phyloP scores from a whole-genome alignment of 2,329 filamentous ascomycete genomes.

The Tricladium varicosporioides region DNA sequence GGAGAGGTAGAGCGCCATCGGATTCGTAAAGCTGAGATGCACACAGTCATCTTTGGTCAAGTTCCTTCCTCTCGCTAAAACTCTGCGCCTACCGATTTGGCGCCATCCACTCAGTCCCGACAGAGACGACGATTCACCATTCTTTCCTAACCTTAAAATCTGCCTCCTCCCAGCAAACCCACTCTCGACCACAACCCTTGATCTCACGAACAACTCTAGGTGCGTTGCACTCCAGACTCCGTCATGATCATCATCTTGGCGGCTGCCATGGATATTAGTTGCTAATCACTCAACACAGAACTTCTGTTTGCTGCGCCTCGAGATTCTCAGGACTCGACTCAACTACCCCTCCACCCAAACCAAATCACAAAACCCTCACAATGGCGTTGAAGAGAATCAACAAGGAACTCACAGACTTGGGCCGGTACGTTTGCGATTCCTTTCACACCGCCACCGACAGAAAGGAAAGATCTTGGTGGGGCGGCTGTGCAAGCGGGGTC shows the following conservation, averaged over 20 bases:
- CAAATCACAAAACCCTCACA: slow-evolving; percentile 27
- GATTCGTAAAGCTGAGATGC: slow-evolving; percentile 8
- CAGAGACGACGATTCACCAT: slow-evolving; percentile 1
- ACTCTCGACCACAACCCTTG: background rate
- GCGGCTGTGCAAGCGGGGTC: slow-evolving; percentile 33
- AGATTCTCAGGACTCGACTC: slow-evolving; percentile 22
- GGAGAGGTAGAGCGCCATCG: background rate
- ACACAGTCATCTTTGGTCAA: slow-evolving; percentile 9
- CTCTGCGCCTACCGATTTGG: slow-evolving; percentile 8
- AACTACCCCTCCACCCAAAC: slow-evolving; percentile 19
- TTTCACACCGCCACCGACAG: slow-evolving; percentile 21
- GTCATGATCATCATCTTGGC: slow-evolving; percentile 18
- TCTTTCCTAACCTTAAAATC: slow-evolving; percentile 2
- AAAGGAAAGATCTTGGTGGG: slow-evolving; percentile 24
- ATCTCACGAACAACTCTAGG: slow-evolving; percentile 3
- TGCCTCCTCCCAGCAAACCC: background rate
- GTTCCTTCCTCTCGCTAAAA: slow-evolving; percentile 8
- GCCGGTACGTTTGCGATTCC: slow-evolving; percentile 62
- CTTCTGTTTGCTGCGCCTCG: slow-evolving; percentile 28
- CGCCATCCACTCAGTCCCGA: slow-evolving; percentile 4
- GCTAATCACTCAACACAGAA: slow-evolving; percentile 27
- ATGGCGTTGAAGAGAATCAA: slow-evolving; percentile 95
- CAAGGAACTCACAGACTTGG: slow-evolving; percentile 88
- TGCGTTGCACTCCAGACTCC: slow-evolving; percentile 11
- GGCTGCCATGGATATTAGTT: slow-evolving; percentile 25